Conservation (phyloP, 192 early-diverging fungal species). For the Irineochytrium annulatum region DNA sequence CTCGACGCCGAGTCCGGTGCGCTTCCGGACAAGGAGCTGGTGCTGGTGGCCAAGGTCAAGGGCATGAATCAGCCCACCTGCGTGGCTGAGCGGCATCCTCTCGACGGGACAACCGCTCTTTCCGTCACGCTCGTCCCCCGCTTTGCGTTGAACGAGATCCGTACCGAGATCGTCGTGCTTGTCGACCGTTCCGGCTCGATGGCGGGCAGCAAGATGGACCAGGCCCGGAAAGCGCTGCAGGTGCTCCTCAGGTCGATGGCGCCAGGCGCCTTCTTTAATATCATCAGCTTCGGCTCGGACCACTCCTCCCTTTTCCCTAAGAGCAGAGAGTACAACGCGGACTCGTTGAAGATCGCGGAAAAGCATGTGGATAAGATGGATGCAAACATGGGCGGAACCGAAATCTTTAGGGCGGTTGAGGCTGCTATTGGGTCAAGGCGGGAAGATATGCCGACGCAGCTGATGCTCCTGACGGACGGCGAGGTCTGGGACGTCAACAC, state of each 20-base stretch:
- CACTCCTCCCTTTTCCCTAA: conserved; percentile 34
- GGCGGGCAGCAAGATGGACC: conserved; percentile 32
- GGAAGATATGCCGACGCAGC: conserved; percentile 35
- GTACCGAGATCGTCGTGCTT: conserved; percentile 38
- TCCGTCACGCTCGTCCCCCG: conserved; percentile 42
- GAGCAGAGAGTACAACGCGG: conserved; percentile 31
- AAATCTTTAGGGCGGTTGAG: conserved; percentile 36
- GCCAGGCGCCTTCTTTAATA: conserved; percentile 41
- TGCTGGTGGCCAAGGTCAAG: conserved; percentile 30
- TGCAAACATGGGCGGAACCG: conserved; percentile 47
- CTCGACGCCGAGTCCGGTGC: not conserved
- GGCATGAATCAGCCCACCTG: conserved; percentile 33
- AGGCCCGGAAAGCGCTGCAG: conserved; percentile 35
- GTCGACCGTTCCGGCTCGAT: conserved; percentile 54
- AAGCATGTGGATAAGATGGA: conserved; percentile 24
- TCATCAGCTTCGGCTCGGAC: conserved; percentile 42
- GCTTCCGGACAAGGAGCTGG: conserved; percentile 36
- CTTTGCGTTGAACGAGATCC: conserved; percentile 23
- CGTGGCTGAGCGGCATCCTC: conserved; percentile 32
- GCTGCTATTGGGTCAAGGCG: conserved; percentile 18
- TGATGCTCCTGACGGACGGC: conserved; percentile 44
- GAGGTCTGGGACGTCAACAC: conserved; percentile 43
- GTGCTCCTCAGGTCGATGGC: conserved; percentile 49
- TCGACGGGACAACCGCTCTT: conserved; percentile 15
- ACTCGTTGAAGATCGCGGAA: conserved; percentile 28